Base-by-base conservation (phyloP, 2,329 filamentous ascomycete species). In the Lachnellula subtilissima region DNA sequence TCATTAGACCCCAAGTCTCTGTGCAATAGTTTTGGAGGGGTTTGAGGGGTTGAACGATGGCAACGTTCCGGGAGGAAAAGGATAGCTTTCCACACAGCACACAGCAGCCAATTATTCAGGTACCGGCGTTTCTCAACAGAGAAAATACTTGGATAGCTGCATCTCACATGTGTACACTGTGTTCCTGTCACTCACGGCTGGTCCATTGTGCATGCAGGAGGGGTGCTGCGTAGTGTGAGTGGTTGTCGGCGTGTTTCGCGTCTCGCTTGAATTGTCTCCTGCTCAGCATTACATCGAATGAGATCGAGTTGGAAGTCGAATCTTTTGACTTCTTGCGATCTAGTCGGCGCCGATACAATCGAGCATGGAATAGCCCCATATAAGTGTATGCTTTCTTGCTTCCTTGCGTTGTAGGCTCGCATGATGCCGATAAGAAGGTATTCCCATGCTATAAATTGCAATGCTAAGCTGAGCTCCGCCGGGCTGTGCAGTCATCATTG, bases 221-320 rank as follows among this genome's bases (percentile, higher is more conserved):
- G 60, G 58, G 50, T 53, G 60, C 48, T 56, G 57, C 42, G 58
- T 54, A 28, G 45, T 59, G 48, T 66, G 57, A 68, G 57, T 67
- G 66, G 66, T 50, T 48, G 42, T 45, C 8, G 39, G 58, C 45
- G 56, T 61, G 62, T 65, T 61, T 64, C 62, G 64, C 60, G 60
- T 63, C 53, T 64, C 60, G 60, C 59, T 61, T 35, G n/a, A 50
- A 42, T 52, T 58, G 43, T 50, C 50, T 45, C 9, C 52, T 60
- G 23, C 45, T 53, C 51, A 57, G 52, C 42, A 53, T 45, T 45
- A 48, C 39, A 50, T 55, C 57, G 58, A 62, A 63, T 62, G 48
- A 52, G 53, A 57, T 43, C 28, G 17, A 22, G 11, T 14, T 42
- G 39, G 37, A 39, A 19, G 25, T 53, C 19, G 54, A 19, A 59